Conservation (phyloP, 78 protist species). For the Trichosphaerium sp. region DNA sequence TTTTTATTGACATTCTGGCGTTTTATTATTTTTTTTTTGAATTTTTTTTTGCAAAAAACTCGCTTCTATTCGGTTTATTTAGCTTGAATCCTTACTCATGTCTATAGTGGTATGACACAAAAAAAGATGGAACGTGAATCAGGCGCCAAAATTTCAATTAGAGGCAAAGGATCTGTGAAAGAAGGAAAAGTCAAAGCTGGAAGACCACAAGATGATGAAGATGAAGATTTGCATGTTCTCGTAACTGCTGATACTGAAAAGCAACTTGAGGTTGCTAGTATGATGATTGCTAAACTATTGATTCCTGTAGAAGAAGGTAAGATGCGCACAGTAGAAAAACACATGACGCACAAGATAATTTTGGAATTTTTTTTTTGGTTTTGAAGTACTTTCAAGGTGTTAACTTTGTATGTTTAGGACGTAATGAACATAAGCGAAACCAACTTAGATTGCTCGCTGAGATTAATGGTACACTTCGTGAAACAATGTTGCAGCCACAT, state of each 20-base stretch:
- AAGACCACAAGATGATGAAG: conserved; percentile 38
- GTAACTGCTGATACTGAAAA: conserved; percentile 50
- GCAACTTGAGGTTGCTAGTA: conserved; percentile 47
- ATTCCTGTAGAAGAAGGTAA: conserved; percentile 64
- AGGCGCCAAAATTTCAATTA: conserved; percentile 70
- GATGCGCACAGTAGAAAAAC: too few relatives aligned
- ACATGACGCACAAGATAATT: too few relatives aligned
- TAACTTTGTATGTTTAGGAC: too few relatives aligned
- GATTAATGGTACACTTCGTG: conserved; percentile 79
- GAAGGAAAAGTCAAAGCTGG: conserved; percentile 56
- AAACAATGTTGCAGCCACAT: conserved; percentile 30
- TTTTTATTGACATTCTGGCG: neutral
- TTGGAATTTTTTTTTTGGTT: too few relatives aligned
- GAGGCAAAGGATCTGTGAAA: conserved; percentile 82
- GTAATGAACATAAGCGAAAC: conserved; percentile 75
- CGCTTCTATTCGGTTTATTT: neutral
- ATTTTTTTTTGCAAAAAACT: neutral
- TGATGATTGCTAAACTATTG: conserved; percentile 37
- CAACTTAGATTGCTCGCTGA: conserved; percentile 79
- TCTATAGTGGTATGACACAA: conserved; percentile 79
- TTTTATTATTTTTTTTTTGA: neutral
- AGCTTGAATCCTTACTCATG: conserved; percentile 39
- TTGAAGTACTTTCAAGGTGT: too few relatives aligned
- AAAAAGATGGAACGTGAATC: conserved; percentile 70
- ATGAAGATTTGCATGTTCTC: conserved; percentile 65